These are phyloP conservation scores for Nitzschia sp. DNA, from an alignment of 108 stramenopile species.

Conservation along the genomic window DNA sequence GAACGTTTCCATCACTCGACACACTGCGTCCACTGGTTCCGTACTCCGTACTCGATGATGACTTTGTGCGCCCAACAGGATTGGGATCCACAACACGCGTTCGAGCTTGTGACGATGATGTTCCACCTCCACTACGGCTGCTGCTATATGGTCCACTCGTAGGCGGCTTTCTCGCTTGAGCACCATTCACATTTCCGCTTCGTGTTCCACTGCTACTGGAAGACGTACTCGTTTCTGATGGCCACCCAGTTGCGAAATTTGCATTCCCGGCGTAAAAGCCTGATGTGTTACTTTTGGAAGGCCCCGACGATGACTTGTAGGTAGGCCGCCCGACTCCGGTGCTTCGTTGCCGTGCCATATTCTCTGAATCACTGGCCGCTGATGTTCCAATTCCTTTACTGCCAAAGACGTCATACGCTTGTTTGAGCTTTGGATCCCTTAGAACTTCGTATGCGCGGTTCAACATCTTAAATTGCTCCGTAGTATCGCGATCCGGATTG, in stretches of 20 bases:
- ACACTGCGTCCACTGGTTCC: neutral
- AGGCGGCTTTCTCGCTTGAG: neutral
- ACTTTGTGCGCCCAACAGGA: neutral
- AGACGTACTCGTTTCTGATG: neutral
- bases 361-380: conserved; percentile 26
- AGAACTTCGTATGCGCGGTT: conserved; percentile 91
- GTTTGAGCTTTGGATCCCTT: conserved; percentile 73
- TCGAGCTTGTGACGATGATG: neutral
- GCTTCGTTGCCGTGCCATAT: conserved; percentile 16
- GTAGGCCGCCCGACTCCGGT: neutral
- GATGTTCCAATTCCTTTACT: conserved; percentile 70
- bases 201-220: neutral
- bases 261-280: neutral
- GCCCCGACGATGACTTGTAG: neutral
- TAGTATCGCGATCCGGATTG: conserved; percentile 73
- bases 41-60: too few relatives aligned
- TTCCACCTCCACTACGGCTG: neutral
- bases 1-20: neutral
- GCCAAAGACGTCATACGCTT: conserved; percentile 63
- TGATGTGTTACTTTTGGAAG: neutral
- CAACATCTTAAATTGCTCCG: conserved; percentile 70
- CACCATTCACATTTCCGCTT: neutral
- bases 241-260: neutral
- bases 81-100: neutral
- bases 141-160: neutral